Base-by-base conservation (phyloP, 768 basidiomycete genomes). In the Phlebiopsis flavidoalba region DNA sequence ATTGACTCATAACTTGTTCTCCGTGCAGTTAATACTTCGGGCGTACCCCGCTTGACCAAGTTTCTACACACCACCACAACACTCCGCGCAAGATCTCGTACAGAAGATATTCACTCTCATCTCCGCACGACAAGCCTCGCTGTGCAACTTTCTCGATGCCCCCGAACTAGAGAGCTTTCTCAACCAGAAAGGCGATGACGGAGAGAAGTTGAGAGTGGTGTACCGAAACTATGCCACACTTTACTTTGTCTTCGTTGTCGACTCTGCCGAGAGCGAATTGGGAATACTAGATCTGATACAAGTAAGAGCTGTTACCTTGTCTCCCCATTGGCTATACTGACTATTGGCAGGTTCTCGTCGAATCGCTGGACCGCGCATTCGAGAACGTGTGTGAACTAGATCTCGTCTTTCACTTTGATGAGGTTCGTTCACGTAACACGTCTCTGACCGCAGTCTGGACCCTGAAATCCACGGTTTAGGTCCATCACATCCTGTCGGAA, bases 301-400 rank as follows among this genome's bases (percentile, higher is more conserved):
- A 82, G 95, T 95, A 67, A 60, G 85, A 60, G 21, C 22, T 33
- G 5, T 43, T 8, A 10, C 19, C 8, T 50, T 47, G 22, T 53
- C 36, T 47, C 5, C 47, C 45, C 8, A 8, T 17, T n/a, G 49
- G 17, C 31, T 54, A 43, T 43, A 43, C 40, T 43, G 12, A 58
- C 65, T 50, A 15, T 35, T 50, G 61, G 4, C 63, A 95, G 95
- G 97, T 99, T 17, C 94, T 99, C 69, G 97, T 99, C 60, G 97
- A 99, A 77, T 89, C 93, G 3, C 80, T 99, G 37, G 97, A 99
- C 74, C 81, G 94, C 40, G 87, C 93, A 15, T 99, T 98, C 70
- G 94, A 97, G 78, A 98, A 98, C 69, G 97, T 99, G 0, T 98
- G 97, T 74, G 97, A 99, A 73, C 79, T 99, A 49, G 97, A 99